Conservation (phyloP, 73 alveolate species). For the Symbiodinium natans region DNA sequence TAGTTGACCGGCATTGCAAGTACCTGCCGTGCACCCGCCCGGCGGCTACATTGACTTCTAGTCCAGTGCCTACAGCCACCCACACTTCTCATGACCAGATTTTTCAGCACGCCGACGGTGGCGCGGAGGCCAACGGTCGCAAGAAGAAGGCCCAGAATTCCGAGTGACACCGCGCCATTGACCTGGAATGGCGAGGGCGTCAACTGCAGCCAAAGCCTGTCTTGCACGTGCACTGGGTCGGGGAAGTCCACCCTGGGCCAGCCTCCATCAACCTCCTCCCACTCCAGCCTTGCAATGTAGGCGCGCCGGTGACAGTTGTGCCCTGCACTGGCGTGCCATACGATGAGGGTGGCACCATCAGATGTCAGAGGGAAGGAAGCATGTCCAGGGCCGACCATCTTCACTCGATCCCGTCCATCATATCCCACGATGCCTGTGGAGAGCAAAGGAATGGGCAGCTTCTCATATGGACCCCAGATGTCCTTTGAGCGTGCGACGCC, state of each 20-base stretch:
- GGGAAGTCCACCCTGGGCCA: slow-evolving; percentile 5
- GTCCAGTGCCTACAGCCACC: too few species aligned
- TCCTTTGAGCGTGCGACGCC: background rate
- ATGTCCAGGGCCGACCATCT: background rate
- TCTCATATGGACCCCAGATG: slow-evolving; percentile 2
- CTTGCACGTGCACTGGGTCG: background rate
- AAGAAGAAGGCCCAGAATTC: background rate
- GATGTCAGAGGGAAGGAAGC: background rate
- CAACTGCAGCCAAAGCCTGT: background rate
- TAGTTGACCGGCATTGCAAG: too few species aligned
- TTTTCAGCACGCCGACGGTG: background rate
- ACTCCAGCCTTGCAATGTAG: background rate
- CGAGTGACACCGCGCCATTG: background rate
- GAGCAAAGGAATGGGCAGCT: background rate
- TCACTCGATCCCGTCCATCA: background rate
- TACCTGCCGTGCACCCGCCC: too few species aligned
- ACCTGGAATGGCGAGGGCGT: background rate
- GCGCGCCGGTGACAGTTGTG: slow-evolving; percentile 5
- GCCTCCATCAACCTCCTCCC: background rate
- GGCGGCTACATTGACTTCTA: too few species aligned
- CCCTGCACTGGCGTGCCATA: background rate
- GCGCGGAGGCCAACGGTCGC: background rate
- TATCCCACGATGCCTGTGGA: background rate
- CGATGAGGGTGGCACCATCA: background rate
- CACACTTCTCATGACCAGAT: too few species aligned